Evolutionary conservation across 2,329 filamentous ascomycete genomes (phyloP).

Genomic region (Zopfia rhizophila): DNA sequence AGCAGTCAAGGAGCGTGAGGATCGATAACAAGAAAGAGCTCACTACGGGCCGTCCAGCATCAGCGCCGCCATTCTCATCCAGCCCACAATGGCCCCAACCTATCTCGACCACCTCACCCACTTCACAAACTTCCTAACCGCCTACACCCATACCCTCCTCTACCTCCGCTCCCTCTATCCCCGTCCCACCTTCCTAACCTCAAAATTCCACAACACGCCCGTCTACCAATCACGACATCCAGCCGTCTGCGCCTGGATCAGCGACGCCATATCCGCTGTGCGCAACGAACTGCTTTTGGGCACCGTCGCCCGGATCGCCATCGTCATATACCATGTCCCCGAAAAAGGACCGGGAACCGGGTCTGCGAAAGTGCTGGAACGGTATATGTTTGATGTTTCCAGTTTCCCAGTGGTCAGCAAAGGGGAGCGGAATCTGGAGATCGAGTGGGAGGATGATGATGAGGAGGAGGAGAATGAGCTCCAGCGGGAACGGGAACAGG

Average conservation of each 20-base stretch:
- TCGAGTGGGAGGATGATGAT: slow-evolving; percentile 52
- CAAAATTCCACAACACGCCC: slow-evolving; percentile 83
- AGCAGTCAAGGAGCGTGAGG: no score
- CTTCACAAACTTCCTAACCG: slow-evolving; percentile 82
- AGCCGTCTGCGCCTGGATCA: slow-evolving; percentile 85
- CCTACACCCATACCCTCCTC: slow-evolving; percentile 86
- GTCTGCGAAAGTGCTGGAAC: slow-evolving; percentile 64
- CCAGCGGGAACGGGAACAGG: not conserved
- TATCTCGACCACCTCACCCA: slow-evolving; percentile 67
- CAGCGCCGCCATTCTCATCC: no score
- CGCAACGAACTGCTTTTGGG: slow-evolving; percentile 72
- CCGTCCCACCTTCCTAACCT: slow-evolving; percentile 76
- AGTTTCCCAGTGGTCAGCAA: slow-evolving; percentile 62
- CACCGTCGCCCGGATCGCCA: slow-evolving; percentile 64
- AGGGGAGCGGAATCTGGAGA: slow-evolving; percentile 61
- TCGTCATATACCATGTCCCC: slow-evolving; percentile 61
- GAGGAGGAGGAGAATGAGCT: slow-evolving; percentile 11
- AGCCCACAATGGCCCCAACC: slow-evolving; percentile 37
- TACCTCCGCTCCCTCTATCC: slow-evolving; percentile 87
- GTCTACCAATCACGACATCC: slow-evolving; percentile 89
- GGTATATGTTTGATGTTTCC: slow-evolving; percentile 70
- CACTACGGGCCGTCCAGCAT: no score
- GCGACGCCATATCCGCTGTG: slow-evolving; percentile 79
- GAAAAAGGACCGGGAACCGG: slow-evolving; percentile 17
- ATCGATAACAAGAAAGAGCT: no score